phyloP scores from a whole-genome alignment of 352 stramenopile genomes.

The Phytophthora megakarya region DNA sequence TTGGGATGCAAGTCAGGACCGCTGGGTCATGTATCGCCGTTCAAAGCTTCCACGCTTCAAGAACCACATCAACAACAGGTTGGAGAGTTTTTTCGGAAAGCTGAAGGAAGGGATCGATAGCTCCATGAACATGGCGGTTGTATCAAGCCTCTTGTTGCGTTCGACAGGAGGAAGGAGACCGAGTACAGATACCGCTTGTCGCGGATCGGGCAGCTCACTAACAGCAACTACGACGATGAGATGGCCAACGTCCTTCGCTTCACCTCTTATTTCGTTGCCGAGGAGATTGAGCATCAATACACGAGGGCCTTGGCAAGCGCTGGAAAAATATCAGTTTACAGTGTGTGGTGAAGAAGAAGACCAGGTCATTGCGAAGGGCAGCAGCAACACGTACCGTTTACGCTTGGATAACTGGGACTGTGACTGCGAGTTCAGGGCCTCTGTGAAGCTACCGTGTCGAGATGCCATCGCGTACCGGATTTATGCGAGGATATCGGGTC shows the following conservation, averaged over 20 bases:
- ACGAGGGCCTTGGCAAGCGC: background rate
- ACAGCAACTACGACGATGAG: constrained; percentile 29
- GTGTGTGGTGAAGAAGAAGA: too few relatives aligned
- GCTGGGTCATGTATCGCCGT: constrained; percentile 23
- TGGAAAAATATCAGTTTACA: background rate
- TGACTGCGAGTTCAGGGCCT: background rate
- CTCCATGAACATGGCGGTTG: constrained; percentile 12
- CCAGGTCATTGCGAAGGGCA: too few relatives aligned
- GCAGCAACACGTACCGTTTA: too few relatives aligned
- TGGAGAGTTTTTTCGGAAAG: constrained; percentile 37
- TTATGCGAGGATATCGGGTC: background rate
- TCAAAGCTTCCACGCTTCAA: constrained; percentile 27
- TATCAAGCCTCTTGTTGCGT: background rate
- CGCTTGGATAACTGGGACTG: constrained; percentile 6
- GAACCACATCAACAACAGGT: constrained; percentile 40
- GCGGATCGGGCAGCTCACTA: constrained; percentile 2
- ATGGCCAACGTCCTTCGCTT: too few relatives aligned
- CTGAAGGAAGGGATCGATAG: constrained; percentile 13
- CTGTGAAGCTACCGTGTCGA: constrained; percentile 11
- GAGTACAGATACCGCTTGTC: constrained; percentile 16
- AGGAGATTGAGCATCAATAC: constrained; percentile 18
- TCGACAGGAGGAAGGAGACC: background rate
- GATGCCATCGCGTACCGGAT: constrained; percentile 26
- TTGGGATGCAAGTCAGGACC: constrained; percentile 24
- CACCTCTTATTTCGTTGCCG: constrained; percentile 25